Percentiles rank a stretch among this genome's conserved stretches.
Conservation (phyloP, 176 grass and related monocot genomes). For the Saccharum officinarum region DNA sequence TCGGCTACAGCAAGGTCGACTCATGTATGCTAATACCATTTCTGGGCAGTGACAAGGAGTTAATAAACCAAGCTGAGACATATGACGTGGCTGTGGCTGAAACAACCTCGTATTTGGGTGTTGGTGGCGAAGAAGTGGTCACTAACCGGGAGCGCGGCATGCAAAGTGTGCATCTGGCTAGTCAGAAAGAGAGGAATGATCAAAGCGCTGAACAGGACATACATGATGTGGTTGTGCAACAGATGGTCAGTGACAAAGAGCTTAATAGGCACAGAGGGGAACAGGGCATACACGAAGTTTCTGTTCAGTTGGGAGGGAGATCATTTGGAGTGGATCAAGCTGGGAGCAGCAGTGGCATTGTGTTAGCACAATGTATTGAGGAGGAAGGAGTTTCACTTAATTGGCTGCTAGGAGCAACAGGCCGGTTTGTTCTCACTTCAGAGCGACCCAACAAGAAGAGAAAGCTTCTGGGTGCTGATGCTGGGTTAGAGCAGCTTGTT, state of each 20-base stretch:
- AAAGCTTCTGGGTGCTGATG: slow-evolving; percentile 81
- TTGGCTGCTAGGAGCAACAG: slow-evolving; percentile 63
- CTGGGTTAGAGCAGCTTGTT: slow-evolving; percentile 80
- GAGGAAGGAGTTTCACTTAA: slow-evolving; percentile 37
- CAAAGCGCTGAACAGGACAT: slow-evolving; percentile 29
- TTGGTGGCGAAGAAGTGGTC: slow-evolving; percentile 48
- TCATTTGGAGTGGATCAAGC: slow-evolving; percentile 35
- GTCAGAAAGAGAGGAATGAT: slow-evolving; percentile 13
- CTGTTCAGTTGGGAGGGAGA: slow-evolving; percentile 26
- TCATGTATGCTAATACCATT: slow-evolving; percentile 57
- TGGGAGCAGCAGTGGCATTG: slow-evolving; percentile 11
- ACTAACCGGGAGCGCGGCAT: slow-evolving; percentile 33
- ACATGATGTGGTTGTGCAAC: slow-evolving; percentile 54
- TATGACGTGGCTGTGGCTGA: slow-evolving; percentile 50
- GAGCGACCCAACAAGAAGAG: slow-evolving; percentile 98
- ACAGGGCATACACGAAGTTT: slow-evolving; percentile 26
- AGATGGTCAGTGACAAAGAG: slow-evolving; percentile 34
- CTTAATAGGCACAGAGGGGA: slow-evolving; percentile 33
- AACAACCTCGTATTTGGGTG: slow-evolving; percentile 52
- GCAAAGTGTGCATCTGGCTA: neutral
- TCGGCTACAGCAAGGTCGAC: slow-evolving; percentile 36
- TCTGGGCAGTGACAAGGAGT: slow-evolving; percentile 28
- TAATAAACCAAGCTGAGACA: slow-evolving; percentile 21
- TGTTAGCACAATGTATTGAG: slow-evolving; percentile 12
- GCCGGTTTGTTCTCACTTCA: slow-evolving; percentile 78